Percentiles rank a stretch among this genome's conserved stretches.
phyloP scores from a whole-genome alignment of 305 asterid species.

The Fraxinus nigra region DNA sequence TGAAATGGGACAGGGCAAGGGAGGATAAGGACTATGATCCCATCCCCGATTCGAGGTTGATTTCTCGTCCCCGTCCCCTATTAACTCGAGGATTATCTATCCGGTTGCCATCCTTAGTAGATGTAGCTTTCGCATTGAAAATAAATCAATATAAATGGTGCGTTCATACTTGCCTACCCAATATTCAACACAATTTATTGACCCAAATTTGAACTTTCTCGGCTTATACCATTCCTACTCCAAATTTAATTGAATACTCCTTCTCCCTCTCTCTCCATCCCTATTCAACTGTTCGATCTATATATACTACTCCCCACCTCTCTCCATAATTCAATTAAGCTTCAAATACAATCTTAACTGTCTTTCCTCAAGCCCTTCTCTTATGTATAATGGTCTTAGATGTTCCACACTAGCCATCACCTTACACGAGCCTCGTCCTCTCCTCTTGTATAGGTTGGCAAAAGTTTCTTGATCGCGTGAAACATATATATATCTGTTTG shows the following conservation, averaged over 20 bases:
- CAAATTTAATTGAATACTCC: background rate
- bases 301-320: background rate
- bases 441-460: background rate
- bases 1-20: background rate
- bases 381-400: conserved; percentile 27
- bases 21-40: background rate
- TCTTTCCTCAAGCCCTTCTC: background rate
- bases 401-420: background rate
- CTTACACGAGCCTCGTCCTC: background rate
- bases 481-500: background rate
- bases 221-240: background rate
- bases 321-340: conserved; percentile 17
- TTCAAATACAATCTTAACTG: conserved; percentile 24
- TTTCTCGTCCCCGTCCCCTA: background rate
- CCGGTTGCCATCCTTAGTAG: background rate
- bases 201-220: background rate
- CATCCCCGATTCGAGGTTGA: background rate
- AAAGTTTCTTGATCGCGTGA: background rate
- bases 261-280: background rate
- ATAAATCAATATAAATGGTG: too few species aligned
- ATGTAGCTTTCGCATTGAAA: background rate
- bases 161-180: background rate
- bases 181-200: background rate
- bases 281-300: background rate
- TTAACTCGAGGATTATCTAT: background rate